A percentile compares a stretch with the other conserved stretches of the same genome.
Evolutionary conservation across 148 eudicot species (phyloP).

Genomic region (Vaccinium vitisidaea): DNA sequence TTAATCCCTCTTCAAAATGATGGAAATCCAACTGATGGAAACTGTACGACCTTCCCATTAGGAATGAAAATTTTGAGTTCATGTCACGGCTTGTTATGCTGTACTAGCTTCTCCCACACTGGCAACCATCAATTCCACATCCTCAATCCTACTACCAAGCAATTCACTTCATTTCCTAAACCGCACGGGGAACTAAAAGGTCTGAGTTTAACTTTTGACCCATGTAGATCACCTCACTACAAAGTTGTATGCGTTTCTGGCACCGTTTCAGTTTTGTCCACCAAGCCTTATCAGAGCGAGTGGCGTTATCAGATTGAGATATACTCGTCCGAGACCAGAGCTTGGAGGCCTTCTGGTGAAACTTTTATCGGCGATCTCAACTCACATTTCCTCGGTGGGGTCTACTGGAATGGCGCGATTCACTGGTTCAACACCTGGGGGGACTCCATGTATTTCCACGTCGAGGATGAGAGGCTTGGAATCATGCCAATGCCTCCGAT

Average conservation of each 20-base stretch:
- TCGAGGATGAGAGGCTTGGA: slow-evolving; percentile 22
- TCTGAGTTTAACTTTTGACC: slow-evolving; percentile 11
- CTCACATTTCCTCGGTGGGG: neutral
- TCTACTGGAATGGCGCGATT: slow-evolving; percentile 23
- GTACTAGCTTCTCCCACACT: neutral
- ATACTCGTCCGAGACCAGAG: slow-evolving; percentile 17
- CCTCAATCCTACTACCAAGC: slow-evolving; percentile 24
- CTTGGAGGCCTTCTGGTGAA: slow-evolving; percentile 17
- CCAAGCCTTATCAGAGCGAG: neutral
- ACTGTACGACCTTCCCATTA: neutral
- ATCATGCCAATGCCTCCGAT: slow-evolving; percentile 6
- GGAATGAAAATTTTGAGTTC: slow-evolving; percentile 6
- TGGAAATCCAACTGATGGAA: neutral
- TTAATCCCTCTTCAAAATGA: slow-evolving; percentile 2
- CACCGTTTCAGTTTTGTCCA: neutral
- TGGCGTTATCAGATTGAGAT: slow-evolving; percentile 13
- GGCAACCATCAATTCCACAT: neutral
- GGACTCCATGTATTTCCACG: slow-evolving; percentile 12
- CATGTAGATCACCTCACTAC: slow-evolving; percentile 19
- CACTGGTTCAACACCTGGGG: slow-evolving; percentile 18
- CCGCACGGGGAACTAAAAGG: neutral
- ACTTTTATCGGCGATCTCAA: neutral
- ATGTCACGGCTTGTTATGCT: slow-evolving; percentile 16
- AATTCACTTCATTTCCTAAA: slow-evolving; percentile 5
- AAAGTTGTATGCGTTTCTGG: slow-evolving; percentile 13